These are phyloP conservation scores for Casuarina equisetifolia DNA, from an alignment of 306 rosid species.

Conservation along the genomic window DNA sequence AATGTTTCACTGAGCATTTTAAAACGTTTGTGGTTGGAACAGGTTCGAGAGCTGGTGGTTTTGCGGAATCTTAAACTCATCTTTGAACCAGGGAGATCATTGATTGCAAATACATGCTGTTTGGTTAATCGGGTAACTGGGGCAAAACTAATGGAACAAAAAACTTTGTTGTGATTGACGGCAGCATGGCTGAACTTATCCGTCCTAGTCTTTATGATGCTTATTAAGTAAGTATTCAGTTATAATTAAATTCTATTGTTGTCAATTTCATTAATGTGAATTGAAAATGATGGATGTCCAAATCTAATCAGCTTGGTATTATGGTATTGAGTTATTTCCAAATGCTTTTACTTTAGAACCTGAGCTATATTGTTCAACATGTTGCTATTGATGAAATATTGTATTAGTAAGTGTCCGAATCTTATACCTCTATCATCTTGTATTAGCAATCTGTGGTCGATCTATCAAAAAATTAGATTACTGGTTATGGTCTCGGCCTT, in stretches of 20 bases:
- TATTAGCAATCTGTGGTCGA: background rate
- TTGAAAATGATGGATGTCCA: too few species aligned
- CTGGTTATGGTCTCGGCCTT: background rate
- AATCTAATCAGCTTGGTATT: too few species aligned
- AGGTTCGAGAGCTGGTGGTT: conserved; percentile 85
- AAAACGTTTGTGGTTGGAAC: conserved; percentile 17
- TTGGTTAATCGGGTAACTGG: conserved; percentile 92
- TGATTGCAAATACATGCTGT: conserved; percentile 90
- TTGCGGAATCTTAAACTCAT: conserved; percentile 83
- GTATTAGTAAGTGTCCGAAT: background rate
- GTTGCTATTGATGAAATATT: too few species aligned
- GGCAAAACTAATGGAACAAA: conserved; percentile 92
- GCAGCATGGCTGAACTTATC: conserved; percentile 98
- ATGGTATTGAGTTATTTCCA: too few species aligned
- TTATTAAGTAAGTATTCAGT: conserved; percentile 65
- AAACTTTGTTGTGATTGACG: conserved; percentile 87
- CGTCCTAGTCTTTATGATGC: conserved; percentile 97
- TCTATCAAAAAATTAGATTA: background rate
- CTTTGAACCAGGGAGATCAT: conserved; percentile 97
- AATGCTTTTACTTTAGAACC: too few species aligned
- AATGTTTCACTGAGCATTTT: background rate
- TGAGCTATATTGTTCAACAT: too few species aligned
- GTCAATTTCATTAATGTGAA: too few species aligned
- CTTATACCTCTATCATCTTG: too few species aligned
- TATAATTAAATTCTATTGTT: conserved; percentile 7